A percentile compares a stretch with the other conserved stretches of the same genome.
These are phyloP conservation scores for Boletus pseudo-olivaceus DNA, from an alignment of 768 basidiomycete genomes.

Conservation along the genomic window DNA sequence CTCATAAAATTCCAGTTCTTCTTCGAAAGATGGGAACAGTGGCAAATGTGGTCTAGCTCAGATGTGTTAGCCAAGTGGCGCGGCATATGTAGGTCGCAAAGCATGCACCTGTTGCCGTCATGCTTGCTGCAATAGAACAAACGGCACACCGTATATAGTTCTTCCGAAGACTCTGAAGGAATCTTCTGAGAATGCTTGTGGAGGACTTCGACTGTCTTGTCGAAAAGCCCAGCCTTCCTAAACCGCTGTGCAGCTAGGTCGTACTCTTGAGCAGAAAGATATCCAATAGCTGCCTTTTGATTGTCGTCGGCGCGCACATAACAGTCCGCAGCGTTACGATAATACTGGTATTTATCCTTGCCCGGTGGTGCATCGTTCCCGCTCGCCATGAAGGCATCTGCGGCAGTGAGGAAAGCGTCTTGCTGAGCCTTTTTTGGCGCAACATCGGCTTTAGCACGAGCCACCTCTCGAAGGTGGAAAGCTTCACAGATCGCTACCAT, in stretches of 20 bases:
- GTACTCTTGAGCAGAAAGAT: slow-evolving; percentile 41
- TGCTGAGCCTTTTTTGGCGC: slow-evolving; percentile 21
- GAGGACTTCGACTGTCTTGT: slow-evolving; percentile 50
- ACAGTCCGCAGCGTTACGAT: slow-evolving; percentile 44
- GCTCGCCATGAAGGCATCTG: slow-evolving; percentile 46
- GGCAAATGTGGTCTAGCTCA: slow-evolving; percentile 41
- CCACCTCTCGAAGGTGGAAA: slow-evolving; percentile 52
- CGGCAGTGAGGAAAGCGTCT: slow-evolving; percentile 44
- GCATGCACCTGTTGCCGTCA: slow-evolving; percentile 18
- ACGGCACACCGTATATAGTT: slow-evolving; percentile 43
- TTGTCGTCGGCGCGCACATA: slow-evolving; percentile 40
- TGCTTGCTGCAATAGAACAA: slow-evolving; percentile 41
- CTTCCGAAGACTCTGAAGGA: slow-evolving; percentile 24
- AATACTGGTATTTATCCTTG: slow-evolving; percentile 35
- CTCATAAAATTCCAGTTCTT: slow-evolving; percentile 55
- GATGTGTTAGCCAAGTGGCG: not conserved
- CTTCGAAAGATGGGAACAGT: slow-evolving; percentile 50
- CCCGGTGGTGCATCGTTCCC: slow-evolving; percentile 28
- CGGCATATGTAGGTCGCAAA: not conserved
- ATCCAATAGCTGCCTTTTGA: slow-evolving; percentile 43
- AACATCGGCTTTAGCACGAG: slow-evolving; percentile 33
- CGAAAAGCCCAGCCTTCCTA: slow-evolving; percentile 48
- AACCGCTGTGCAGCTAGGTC: slow-evolving; percentile 43
- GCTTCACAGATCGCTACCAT: slow-evolving; percentile 49
- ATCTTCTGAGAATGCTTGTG: slow-evolving; percentile 33